Conservation (phyloP, 108 stramenopile species). For the Bacterosira constricta region DNA sequence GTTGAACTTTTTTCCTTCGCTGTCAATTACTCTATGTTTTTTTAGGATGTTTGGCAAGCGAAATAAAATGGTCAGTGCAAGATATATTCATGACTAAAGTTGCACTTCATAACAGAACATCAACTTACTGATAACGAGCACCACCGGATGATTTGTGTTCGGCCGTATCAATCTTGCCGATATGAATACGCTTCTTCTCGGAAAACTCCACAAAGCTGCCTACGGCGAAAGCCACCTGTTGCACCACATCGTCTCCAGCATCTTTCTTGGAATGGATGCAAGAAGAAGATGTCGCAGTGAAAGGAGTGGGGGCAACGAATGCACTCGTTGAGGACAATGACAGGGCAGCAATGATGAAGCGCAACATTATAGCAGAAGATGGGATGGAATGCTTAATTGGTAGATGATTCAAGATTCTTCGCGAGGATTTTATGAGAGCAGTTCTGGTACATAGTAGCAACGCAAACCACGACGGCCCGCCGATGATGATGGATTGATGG, state of each 20-base stretch:
- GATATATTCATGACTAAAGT: neutral
- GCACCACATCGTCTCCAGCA: constrained; percentile 38
- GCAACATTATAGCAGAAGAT: constrained; percentile 11
- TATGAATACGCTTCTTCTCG: constrained; percentile 54
- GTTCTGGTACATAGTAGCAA: too few species aligned
- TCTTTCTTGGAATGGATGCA: constrained; percentile 25
- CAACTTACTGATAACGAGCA: constrained; percentile 45
- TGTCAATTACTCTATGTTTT: constrained; percentile 28
- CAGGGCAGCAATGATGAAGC: constrained; percentile 4
- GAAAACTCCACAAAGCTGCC: constrained; percentile 59
- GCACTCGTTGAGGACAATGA: constrained; percentile 6
- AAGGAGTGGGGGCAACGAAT: constrained; percentile 13
- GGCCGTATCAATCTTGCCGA: constrained; percentile 50
- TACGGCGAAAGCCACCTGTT: constrained; percentile 42
- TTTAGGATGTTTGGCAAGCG: neutral
- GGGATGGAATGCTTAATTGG: too few species aligned
- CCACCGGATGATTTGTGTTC: constrained; percentile 65
- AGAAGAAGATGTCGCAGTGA: neutral
- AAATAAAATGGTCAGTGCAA: neutral
- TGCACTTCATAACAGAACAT: neutral
- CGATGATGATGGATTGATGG: too few species aligned
- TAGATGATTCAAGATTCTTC: too few species aligned
- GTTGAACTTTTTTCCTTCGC: too few species aligned
- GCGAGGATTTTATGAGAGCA: too few species aligned
- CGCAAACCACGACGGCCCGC: too few species aligned